Evolutionary conservation across 805 yeast species (phyloP).

Genomic region (Candida hispaniensis): DNA sequence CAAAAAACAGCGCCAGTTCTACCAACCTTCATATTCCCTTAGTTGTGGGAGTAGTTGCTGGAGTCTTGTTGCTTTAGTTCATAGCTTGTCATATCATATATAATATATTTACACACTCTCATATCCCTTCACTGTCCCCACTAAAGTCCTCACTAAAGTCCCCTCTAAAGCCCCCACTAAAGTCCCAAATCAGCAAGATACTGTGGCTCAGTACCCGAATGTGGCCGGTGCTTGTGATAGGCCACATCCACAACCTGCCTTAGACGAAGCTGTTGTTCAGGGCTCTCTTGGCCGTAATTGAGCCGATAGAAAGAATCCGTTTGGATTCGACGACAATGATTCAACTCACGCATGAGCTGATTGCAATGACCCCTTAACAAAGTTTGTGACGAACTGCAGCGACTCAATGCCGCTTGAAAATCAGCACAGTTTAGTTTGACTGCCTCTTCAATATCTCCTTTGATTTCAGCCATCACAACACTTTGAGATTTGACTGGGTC

Average conservation of each 20-base stretch:
- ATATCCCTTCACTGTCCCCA: too few relatives aligned
- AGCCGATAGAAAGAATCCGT: slow-evolving; percentile 10
- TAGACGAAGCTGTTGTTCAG: slow-evolving; percentile 4
- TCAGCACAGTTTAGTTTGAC: slow-evolving; percentile 10
- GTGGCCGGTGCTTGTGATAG: neutral
- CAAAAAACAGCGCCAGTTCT: too few relatives aligned
- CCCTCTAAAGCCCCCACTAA: neutral
- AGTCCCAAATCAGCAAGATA: slow-evolving; percentile 3
- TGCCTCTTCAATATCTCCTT: slow-evolving; percentile 7
- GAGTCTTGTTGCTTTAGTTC: too few relatives aligned
- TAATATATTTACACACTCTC: too few relatives aligned
- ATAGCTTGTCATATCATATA: too few relatives aligned
- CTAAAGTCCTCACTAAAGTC: too few relatives aligned
- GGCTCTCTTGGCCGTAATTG: slow-evolving; percentile 6
- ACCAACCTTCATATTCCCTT: too few relatives aligned
- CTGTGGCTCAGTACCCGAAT: slow-evolving; percentile 1
- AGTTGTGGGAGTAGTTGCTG: too few relatives aligned
- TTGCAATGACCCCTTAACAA: slow-evolving; percentile 10
- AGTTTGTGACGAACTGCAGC: slow-evolving; percentile 3
- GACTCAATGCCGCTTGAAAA: slow-evolving; percentile 10
- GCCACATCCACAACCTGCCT: slow-evolving; percentile 7
- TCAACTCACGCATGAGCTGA: slow-evolving; percentile 3
- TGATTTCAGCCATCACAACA: slow-evolving; percentile 2
- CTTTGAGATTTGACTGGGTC: too few relatives aligned
- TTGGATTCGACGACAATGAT: slow-evolving; percentile 10